These are phyloP conservation scores for Bryoerythrophyllum caledonicum DNA, from an alignment of 225 moss, liverwort and hornwort genomes.

Conservation along the genomic window DNA sequence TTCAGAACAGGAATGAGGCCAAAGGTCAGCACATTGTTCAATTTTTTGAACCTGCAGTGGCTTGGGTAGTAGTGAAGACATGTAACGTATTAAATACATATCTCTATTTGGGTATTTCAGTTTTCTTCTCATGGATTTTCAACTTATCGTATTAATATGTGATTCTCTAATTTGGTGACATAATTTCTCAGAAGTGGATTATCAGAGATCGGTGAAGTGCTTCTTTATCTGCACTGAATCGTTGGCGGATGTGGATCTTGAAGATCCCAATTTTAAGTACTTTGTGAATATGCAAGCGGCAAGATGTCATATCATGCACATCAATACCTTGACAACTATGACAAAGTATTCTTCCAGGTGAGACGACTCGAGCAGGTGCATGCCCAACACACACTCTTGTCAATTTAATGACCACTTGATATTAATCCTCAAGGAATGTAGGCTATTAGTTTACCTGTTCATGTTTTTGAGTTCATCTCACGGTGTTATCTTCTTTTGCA, in stretches of 20 bases:
- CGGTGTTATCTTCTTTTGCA: constrained; percentile 7
- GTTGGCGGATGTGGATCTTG: constrained; percentile 47
- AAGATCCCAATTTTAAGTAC: constrained; percentile 37
- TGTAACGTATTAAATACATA: not conserved
- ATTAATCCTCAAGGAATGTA: not conserved
- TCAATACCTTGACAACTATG: constrained; percentile 18
- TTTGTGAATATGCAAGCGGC: constrained; percentile 45
- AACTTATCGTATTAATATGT: not conserved
- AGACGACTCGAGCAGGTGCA: constrained; percentile 10
- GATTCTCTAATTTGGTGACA: not conserved
- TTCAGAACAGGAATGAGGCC: constrained; percentile 27
- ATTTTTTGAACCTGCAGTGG: not conserved
- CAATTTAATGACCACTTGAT: not conserved
- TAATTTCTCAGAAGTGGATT: constrained; percentile 31
- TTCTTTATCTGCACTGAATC: constrained; percentile 48
- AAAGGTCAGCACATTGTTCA: constrained; percentile 5
- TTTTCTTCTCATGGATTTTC: not conserved
- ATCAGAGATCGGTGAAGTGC: constrained; percentile 37
- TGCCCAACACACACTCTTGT: not conserved
- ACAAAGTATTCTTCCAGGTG: constrained; percentile 36
- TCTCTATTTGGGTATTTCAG: not conserved
- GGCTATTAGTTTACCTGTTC: not conserved
- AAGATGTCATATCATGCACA: constrained; percentile 48
- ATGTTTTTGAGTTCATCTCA: not conserved
- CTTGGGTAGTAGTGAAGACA: not conserved